Base-by-base conservation (phyloP, 225 moss, liverwort and hornwort species). In the Pleurozium schreberi region DNA sequence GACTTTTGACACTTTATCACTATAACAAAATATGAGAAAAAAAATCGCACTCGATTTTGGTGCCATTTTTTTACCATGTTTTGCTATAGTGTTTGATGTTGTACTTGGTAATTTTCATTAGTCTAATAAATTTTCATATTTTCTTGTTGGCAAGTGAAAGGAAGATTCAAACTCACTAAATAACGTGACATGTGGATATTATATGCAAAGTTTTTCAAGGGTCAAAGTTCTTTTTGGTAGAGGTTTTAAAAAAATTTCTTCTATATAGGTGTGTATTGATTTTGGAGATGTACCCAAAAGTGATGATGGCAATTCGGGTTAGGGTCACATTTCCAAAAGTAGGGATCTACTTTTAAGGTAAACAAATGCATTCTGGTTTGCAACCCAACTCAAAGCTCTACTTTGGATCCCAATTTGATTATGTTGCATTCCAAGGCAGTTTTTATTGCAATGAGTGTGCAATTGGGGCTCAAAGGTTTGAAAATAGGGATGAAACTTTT, bases 131-230 rank as follows among this genome's bases (percentile, higher is more conserved):
- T n/a, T n/a, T n/a, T n/a, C n/a, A n/a, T n/a, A n/a, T 18, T 49
- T 19, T 31, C 0, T 75, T 50, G 2, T 50, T 75, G 33, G 11
- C 49, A 49, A 47, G 11, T 20, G 33, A 75, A 43, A 27, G 1
- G 16, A n/a, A 42, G 5, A 9, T 43, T 71, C 5, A 3, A 50
- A 49, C 0, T 0, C 11, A 47, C 1, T 1, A 18, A 33, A 75
- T 0, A 75, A 20, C 0, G 0, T 0, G 0, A 3, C 12, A 50
- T 21, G 8, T 75, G 20, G 8, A 33, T 33, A 75, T 0, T 4
- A 3, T 20, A 13, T 50, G 12, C 21, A 75, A 33, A 49, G 50
- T 8, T 49, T 12, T 12, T 19, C 2, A 31, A 49, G 7, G 12
- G 2, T 19, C 19, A 8, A 75, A 49, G 19, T 7, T 33, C 33